Conservation (phyloP, 257 asterid genomes). For the Ophiorrhiza pumila region DNA sequence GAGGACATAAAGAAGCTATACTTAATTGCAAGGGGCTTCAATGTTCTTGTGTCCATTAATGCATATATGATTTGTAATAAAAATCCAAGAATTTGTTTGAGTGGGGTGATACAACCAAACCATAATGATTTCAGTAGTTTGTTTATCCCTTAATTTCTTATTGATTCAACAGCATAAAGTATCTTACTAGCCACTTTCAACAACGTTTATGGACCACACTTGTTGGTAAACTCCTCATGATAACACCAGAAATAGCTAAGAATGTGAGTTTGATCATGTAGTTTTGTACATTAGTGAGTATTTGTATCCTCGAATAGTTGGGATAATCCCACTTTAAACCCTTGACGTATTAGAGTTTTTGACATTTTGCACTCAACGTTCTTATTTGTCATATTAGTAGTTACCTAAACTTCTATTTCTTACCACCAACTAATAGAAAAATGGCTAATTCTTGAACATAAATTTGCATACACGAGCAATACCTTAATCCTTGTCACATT, state of each 20-base stretch:
- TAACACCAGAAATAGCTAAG: constrained; percentile 6
- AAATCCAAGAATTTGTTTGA: constrained; percentile 25
- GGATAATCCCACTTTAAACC: not conserved
- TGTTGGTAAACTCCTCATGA: constrained; percentile 18
- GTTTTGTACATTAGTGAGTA: not conserved
- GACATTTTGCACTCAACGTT: not conserved
- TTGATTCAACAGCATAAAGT: constrained; percentile 29
- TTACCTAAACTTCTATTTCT: not conserved
- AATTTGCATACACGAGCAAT: too few relatives aligned
- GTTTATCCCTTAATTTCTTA: constrained; percentile 26
- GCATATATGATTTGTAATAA: constrained; percentile 33
- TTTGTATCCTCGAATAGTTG: not conserved
- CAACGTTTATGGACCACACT: constrained; percentile 54
- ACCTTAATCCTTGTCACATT: too few relatives aligned
- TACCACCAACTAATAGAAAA: too few relatives aligned
- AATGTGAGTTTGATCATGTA: not conserved
- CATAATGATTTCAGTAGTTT: constrained; percentile 36
- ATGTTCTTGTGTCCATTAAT: constrained; percentile 25
- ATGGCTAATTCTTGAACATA: too few relatives aligned
- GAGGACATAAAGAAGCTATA: constrained; percentile 30
- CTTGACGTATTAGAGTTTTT: not conserved
- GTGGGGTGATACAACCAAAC: constrained; percentile 42
- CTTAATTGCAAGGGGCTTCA: constrained; percentile 14
- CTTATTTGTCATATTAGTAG: too few relatives aligned
- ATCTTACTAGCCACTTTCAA: constrained; percentile 40